phyloP scores from a whole-genome alignment of 805 yeast species.

The Myxozyma vanderwaltii region DNA sequence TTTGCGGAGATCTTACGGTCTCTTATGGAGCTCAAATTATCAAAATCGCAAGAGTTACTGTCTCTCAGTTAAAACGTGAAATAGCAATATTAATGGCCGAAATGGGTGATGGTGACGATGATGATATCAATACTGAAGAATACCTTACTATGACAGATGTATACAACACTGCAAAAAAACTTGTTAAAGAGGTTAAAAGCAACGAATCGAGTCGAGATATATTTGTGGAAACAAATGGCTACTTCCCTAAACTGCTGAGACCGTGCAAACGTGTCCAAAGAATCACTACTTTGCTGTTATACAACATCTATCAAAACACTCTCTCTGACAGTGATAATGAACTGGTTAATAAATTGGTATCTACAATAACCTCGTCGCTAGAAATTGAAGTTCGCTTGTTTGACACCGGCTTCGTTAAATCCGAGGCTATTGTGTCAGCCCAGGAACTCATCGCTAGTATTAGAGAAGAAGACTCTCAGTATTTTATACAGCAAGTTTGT shows the following conservation, averaged over 20 bases:
- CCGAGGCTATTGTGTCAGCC: background rate
- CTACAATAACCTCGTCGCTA: background rate
- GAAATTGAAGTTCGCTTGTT: constrained; percentile 1
- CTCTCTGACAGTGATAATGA: background rate
- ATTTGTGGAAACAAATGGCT: background rate
- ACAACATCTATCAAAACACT: background rate
- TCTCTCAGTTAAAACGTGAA: constrained; percentile 7
- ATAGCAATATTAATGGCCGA: constrained; percentile 7
- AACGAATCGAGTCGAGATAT: background rate
- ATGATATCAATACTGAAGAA: background rate
- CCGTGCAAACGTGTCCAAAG: background rate
- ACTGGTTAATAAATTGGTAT: background rate
- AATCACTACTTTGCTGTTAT: constrained; percentile 1
- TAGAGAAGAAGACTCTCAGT: constrained; percentile 6
- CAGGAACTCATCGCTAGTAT: background rate
- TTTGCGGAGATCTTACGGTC: constrained; percentile 9
- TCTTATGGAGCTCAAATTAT: constrained; percentile 10
- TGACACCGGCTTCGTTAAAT: background rate
- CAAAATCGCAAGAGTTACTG: constrained; percentile 12
- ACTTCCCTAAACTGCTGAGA: constrained; percentile 6
- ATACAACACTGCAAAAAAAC: background rate
- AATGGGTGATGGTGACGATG: constrained; percentile 6
- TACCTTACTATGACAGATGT: background rate
- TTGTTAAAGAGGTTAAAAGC: background rate
- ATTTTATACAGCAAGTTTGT: constrained; percentile 15